phyloP scores from a whole-genome alignment of 768 basidiomycete genomes.

The Phanerochaete sordida region DNA sequence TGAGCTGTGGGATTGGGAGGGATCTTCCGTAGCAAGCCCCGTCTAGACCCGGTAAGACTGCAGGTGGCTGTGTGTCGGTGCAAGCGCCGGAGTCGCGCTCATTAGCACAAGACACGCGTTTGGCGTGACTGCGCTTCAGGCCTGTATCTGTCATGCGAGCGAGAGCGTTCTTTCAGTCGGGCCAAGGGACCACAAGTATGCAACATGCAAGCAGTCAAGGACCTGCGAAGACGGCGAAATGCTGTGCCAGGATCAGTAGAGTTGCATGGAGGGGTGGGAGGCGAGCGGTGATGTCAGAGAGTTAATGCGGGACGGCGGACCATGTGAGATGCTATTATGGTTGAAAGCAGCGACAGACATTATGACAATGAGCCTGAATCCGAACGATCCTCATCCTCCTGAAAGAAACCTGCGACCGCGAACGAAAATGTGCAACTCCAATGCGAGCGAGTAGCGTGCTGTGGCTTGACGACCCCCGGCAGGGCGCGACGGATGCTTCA shows the following conservation, averaged over 20 bases:
- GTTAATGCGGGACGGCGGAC: background rate
- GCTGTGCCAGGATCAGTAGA: background rate
- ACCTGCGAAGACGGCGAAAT: background rate
- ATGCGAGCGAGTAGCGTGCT: background rate
- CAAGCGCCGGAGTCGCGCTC: background rate
- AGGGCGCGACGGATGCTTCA: slow-evolving; percentile 30
- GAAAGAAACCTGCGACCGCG: slow-evolving; percentile 2
- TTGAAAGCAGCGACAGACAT: slow-evolving; percentile 1
- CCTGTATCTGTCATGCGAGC: background rate
- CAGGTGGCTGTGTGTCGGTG: background rate
- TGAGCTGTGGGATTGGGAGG: background rate
- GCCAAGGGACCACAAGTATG: background rate
- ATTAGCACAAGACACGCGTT: background rate
- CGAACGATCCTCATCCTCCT: slow-evolving; percentile 1
- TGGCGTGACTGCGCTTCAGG: background rate
- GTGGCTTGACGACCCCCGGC: background rate
- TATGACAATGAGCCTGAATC: background rate
- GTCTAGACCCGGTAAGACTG: background rate
- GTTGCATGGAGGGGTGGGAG: background rate
- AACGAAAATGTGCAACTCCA: background rate
- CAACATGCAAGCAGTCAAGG: background rate
- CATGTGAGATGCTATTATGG: background rate
- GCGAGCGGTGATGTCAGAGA: background rate
- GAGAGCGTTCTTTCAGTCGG: background rate
- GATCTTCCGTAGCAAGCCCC: background rate